Conservation (phyloP, 768 basidiomycete genomes). For the Leucocoprinus sp. region DNA sequence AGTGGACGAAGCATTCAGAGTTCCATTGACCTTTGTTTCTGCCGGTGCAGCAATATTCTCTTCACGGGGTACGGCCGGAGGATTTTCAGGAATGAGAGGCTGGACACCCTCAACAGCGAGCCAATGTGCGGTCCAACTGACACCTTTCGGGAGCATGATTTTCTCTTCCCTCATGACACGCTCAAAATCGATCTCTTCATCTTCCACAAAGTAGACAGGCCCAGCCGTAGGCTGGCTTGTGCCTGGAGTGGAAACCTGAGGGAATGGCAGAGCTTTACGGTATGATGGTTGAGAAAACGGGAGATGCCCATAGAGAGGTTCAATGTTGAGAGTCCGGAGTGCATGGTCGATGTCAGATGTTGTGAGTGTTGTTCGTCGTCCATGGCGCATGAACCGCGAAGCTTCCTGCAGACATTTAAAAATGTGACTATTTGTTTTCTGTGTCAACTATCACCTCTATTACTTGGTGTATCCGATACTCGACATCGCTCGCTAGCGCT, state of each 20-base stretch:
- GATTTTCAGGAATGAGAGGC: slow-evolving; percentile 93
- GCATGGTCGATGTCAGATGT: slow-evolving; percentile 92
- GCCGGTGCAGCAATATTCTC: slow-evolving; percentile 25
- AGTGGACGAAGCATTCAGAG: slow-evolving; percentile 19
- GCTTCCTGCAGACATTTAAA: slow-evolving; percentile 59
- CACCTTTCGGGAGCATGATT: slow-evolving; percentile 69
- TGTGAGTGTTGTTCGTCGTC: slow-evolving; percentile 80
- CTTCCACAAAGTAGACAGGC: slow-evolving; percentile 87
- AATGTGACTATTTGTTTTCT: neutral
- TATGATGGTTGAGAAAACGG: slow-evolving; percentile 56
- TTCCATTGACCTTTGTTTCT: slow-evolving; percentile 9
- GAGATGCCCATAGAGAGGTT: slow-evolving; percentile 86
- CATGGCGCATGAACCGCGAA: slow-evolving; percentile 93
- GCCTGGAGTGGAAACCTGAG: slow-evolving; percentile 20
- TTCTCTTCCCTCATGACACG: slow-evolving; percentile 83
- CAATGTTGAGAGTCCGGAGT: slow-evolving; percentile 89
- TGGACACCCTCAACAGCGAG: slow-evolving; percentile 97
- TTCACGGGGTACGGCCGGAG: slow-evolving; percentile 61
- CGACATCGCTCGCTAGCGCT: slow-evolving; percentile 89
- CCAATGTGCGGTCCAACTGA: slow-evolving; percentile 94
- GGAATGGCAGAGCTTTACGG: slow-evolving; percentile 49
- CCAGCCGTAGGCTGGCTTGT: slow-evolving; percentile 38
- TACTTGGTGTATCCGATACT: slow-evolving; percentile 93
- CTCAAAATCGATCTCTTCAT: slow-evolving; percentile 97
- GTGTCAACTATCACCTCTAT: slow-evolving; percentile 57